Evolutionary conservation across 495 filamentous ascomycete species (phyloP), one percentile per base, ranked within the genome.

Genomic region (Aspergillus taichungensis): DNA sequence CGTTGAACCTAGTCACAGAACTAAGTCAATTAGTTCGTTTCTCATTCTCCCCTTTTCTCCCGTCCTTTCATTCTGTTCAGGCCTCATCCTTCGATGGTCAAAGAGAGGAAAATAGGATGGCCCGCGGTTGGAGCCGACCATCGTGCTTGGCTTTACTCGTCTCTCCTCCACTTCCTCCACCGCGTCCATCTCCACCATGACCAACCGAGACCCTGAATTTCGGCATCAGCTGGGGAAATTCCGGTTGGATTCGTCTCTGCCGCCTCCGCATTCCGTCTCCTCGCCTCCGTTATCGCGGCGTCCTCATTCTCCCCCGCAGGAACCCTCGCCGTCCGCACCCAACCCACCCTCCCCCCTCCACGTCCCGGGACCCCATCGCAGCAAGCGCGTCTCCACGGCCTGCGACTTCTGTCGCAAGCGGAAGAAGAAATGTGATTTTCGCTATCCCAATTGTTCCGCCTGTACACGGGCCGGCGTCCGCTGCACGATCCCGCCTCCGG

Each of bases 391-490:
- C 13, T 69, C 68, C 10, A 72, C 68, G 1, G 73, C 73, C 13
- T 76, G 73, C 51, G 72, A 75, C 44, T 71, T 74, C 30, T 76
- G 73, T 58, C 66, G 73, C 37, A 73, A 71, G 43, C 57, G 73
- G 8, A 76, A 76, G 58, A 76, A 74, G 40, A 74, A 75, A 59
- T 76, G 73, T 51, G 73, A 76, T 45, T 74, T 75, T 42, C 64
- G 67, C 30, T 76, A 75, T 34, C 73, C 73, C 29, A 74, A 71
- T 46, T 76, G 73, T 45, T 68, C 71, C 12, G 71, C 72, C 11
- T 76, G 73, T 42, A 67, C 67, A 8, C 69, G 71, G 33, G 72
- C 72, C 34, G 68, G 71, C 6, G 70, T 76, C 12, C 69, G 72
- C 40, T 76, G 73, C 45, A 72, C 68, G 36, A 67, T 72, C 27